Evolutionary conservation across 305 asterid genomes (phyloP), one percentile per base, ranked within the genome.

Genomic region (Nicotiana rustica): DNA sequence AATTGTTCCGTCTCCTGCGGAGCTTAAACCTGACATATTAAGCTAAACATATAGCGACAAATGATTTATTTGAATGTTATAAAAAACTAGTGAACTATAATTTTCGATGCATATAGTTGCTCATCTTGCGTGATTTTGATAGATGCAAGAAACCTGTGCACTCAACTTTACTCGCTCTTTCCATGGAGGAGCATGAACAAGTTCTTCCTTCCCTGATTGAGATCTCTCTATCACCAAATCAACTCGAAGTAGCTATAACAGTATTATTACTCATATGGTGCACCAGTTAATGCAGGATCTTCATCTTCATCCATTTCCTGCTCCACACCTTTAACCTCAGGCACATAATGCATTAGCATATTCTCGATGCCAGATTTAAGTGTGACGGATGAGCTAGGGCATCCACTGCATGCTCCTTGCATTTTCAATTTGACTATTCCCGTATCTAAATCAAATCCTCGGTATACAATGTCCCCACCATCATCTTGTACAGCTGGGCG

Each of bases 351-450:
- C 99, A 96, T 96, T 75, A 94, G 89, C 98, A 96, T 96, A 82
- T 96, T 94, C 87, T 96, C 99, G 36, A 96, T 96, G 64, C 98
- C 98, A 55, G 98, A 94, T 83, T 96, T 96, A 86, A 96, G 86
- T 49, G 99, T 96, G 70, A 96, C 97, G 0, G 98, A 90, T 7
- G 99, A 96, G 88, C 99, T 96, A 60, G 99, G 99, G 89, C 99
- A 96, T 13, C 99, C 99, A 77, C 99, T 96, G 87, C 99, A 96
- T 19, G 99, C 99, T 78, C 99, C 99, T 85, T 96, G 98, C 98
- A 96, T 94, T 85, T 91, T 91, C 83, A 96, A 90, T 85, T 89
- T 94, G 66, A 96, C 99, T 62, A 94, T 82, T 77, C 99, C 98
- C 1, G 89, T 87, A 18, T 93, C 98, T 1, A 86, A 80, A 67